Percentiles rank a stretch among this genome's conserved stretches.
Conservation (phyloP, 2,329 filamentous ascomycete species). For the Microdochium nivale region DNA sequence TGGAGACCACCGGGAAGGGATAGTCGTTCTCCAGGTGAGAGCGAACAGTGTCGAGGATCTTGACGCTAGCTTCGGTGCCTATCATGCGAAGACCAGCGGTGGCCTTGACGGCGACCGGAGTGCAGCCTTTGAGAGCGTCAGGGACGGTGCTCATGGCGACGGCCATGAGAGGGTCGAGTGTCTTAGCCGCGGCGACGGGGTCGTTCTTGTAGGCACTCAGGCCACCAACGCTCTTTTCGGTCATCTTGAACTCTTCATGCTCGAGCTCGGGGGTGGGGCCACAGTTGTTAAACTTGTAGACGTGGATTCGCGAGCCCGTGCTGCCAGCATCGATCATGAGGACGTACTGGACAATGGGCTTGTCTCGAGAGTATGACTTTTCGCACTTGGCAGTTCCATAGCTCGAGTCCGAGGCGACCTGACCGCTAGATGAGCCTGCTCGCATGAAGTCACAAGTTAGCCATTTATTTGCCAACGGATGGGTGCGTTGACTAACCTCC, state of each 20-base stretch:
- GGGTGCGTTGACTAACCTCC: slow-evolving; percentile 25
- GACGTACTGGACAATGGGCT: slow-evolving; percentile 93
- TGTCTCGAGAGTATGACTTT: slow-evolving; percentile 75
- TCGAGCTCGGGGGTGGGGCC: slow-evolving; percentile 91
- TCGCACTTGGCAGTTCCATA: slow-evolving; percentile 68
- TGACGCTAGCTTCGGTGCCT: slow-evolving; percentile 69
- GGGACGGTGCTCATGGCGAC: slow-evolving; percentile 80
- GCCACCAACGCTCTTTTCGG: slow-evolving; percentile 72
- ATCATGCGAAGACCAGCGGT: slow-evolving; percentile 89
- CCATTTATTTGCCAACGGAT: not conserved
- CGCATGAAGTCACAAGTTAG: not conserved
- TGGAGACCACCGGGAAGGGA: slow-evolving; percentile 87
- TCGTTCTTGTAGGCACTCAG: slow-evolving; percentile 83
- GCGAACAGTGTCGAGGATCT: slow-evolving; percentile 80
- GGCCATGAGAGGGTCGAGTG: slow-evolving; percentile 79
- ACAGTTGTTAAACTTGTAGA: slow-evolving; percentile 99
- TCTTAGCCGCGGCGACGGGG: slow-evolving; percentile 80
- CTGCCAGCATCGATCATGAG: slow-evolving; percentile 98
- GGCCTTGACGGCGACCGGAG: slow-evolving; percentile 93
- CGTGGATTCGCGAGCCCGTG: slow-evolving; percentile 95
- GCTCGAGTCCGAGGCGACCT: slow-evolving; percentile 49
- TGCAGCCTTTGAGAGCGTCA: slow-evolving; percentile 82
- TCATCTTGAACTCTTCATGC: slow-evolving; percentile 88
- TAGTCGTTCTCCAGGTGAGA: slow-evolving; percentile 77
- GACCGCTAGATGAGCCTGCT: slow-evolving; percentile 26